phyloP scores from a whole-genome alignment of 768 basidiomycete genomes.

The Boletellus sp. region DNA sequence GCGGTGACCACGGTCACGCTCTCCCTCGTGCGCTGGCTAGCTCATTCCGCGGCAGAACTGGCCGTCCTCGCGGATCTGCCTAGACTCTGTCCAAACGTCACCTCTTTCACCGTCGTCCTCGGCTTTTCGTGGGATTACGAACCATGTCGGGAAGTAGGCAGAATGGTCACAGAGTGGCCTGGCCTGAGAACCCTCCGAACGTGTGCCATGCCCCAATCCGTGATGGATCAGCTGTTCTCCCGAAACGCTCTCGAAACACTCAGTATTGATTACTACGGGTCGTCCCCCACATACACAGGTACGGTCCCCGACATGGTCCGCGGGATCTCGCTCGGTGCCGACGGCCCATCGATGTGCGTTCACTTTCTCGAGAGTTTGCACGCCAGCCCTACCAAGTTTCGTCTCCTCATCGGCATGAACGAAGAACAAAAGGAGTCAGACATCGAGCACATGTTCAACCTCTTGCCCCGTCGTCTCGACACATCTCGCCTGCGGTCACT shows the following conservation, averaged over 20 bases:
- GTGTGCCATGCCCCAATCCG: conserved; percentile 9
- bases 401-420: conserved; percentile 7
- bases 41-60: conserved; percentile 8
- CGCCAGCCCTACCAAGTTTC: conserved; percentile 10
- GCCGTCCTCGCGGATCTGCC: conserved; percentile 15
- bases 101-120: conserved; percentile 12
- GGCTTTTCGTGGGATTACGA: conserved; percentile 8
- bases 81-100: conserved; percentile 18
- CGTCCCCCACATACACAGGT: conserved; percentile 11
- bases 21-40: conserved; percentile 12
- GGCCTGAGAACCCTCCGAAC: conserved; percentile 7
- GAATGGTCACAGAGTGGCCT: conserved; percentile 16
- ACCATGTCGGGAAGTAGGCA: conserved; percentile 9
- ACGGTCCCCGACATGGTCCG: conserved; percentile 11
- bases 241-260: conserved; percentile 7
- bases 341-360: conserved; percentile 1
- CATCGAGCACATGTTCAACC: conserved; percentile 3
- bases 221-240: conserved; percentile 12
- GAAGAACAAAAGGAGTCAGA: neutral
- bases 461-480: conserved; percentile 13
- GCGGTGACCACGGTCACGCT: conserved; percentile 12
- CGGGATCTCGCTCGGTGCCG: conserved; percentile 7
- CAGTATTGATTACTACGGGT: conserved; percentile 6
- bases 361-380: conserved; percentile 7
- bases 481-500: conserved; percentile 4